Evolutionary conservation across 176 grass and related monocot species (phyloP).

Genomic region (Elymus sibiricus): DNA sequence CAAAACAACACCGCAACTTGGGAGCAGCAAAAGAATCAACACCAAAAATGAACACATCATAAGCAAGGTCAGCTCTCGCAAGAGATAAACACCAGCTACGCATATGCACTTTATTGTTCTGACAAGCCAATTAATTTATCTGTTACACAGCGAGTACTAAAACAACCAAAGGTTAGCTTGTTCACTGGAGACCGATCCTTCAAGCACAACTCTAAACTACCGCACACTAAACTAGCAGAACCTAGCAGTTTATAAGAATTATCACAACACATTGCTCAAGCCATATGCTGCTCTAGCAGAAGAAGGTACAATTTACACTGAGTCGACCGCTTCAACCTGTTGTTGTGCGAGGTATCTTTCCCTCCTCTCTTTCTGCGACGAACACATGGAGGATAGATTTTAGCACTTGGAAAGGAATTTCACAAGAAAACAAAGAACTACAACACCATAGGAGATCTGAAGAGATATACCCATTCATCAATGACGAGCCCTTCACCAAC

Average conservation of each 20-base stretch:
- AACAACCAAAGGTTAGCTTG: slow-evolving; percentile 68
- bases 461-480: slow-evolving; percentile 84
- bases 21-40: background rate
- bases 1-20: background rate
- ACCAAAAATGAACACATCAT: background rate
- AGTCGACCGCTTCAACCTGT: slow-evolving; percentile 84
- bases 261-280: slow-evolving; percentile 28
- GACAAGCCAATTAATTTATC: slow-evolving; percentile 39
- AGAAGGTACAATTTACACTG: slow-evolving; percentile 55
- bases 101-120: slow-evolving; percentile 37
- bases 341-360: slow-evolving; percentile 87
- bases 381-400: slow-evolving; percentile 1
- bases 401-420: slow-evolving; percentile 1
- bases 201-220: slow-evolving; percentile 45
- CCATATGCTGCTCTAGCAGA: slow-evolving; percentile 3
- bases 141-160: slow-evolving; percentile 45
- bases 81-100: slow-evolving; percentile 14
- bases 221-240: slow-evolving; percentile 23
- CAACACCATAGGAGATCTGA: slow-evolving; percentile 6
- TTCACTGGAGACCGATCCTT: slow-evolving; percentile 39
- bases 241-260: slow-evolving; percentile 40
- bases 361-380: slow-evolving; percentile 80
- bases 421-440: background rate
- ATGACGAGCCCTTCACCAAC: slow-evolving; percentile 93
- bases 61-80: slow-evolving; percentile 14